Evolutionary conservation across 2,329 filamentous ascomycete species (phyloP).

Genomic region (Xylariaceae sp.): DNA sequence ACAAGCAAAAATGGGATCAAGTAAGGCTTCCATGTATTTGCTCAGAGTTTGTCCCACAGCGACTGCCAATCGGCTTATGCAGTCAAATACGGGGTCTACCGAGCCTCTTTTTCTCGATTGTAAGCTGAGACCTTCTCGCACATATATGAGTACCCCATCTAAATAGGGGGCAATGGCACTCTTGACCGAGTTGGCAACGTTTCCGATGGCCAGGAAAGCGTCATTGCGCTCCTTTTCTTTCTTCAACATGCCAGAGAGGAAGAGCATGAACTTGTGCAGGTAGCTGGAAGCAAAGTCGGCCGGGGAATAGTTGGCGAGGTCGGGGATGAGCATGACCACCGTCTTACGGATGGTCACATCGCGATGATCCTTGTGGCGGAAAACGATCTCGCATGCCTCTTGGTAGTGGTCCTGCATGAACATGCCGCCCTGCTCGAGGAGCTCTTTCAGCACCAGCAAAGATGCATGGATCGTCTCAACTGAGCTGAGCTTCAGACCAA

Average conservation of each 20-base stretch:
- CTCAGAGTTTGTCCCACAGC: conserved; percentile 94
- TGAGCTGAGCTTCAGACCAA: conserved; percentile 74
- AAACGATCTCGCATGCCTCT: conserved; percentile 87
- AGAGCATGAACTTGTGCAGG: conserved; percentile 95
- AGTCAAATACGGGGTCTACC: conserved; percentile 86
- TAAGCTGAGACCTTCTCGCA: conserved; percentile 81
- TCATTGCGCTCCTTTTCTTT: conserved; percentile 92
- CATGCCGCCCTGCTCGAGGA: conserved; percentile 94
- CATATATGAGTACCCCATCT: conserved; percentile 88
- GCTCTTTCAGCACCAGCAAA: conserved; percentile 84
- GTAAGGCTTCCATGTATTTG: conserved; percentile 94
- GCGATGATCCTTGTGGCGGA: conserved; percentile 87
- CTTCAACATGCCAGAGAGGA: conserved; percentile 88
- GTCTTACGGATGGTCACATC: conserved; percentile 85
- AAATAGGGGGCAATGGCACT: conserved; percentile 93
- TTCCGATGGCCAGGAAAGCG: conserved; percentile 92
- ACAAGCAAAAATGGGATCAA: conserved; percentile 96
- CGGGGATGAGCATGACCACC: conserved; percentile 85
- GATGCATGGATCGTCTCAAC: conserved; percentile 93
- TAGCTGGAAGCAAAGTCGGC: conserved; percentile 83
- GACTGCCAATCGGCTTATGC: conserved; percentile 92
- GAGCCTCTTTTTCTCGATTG: conserved; percentile 66
- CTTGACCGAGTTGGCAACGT: conserved; percentile 93
- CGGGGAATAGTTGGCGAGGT: conserved; percentile 88
- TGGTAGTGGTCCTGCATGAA: conserved; percentile 97